Base-by-base conservation (phyloP, 2,329 filamentous ascomycete species). In the Dothideomycetidae sp. region DNA sequence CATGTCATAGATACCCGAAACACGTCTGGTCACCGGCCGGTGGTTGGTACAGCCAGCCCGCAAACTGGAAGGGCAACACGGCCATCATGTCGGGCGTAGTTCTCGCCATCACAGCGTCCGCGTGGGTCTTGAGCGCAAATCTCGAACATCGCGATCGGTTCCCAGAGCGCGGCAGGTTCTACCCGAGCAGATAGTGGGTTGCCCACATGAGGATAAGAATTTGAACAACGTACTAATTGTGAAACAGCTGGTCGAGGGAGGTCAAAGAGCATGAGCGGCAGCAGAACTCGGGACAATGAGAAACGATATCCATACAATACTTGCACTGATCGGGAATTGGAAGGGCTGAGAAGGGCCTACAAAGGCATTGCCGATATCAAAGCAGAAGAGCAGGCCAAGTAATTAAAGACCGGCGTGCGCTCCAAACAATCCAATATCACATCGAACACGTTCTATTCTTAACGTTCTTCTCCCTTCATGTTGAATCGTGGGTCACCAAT, bases 11-110 rank as follows among this genome's bases (percentile, higher is more conserved):
- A 56, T 93, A 93, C 65, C 86, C 85, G 61, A 94, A 93, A 71
- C 88, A 98, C 71, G 84, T 98, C 71, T 98, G 90, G 90, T 96
- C 90, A 55, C 90, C 90, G 44, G 71, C 88, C 48, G 90, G 90
- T 71, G 90, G 90, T 63, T 98, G 90, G 90, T 98, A 98, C 64
- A 67, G 79, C 38, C 88, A 93, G 60, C 90, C 90, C 37, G 69
- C 73, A 49, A 98, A 98, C 71, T 98, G 90, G 90, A 90, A 81
- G 60, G 65, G 67, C 53, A 98, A 98, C 68, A 98, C 90, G 4
- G 70, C 78, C 39, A 68, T 90, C 48, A 75, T 85, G 56, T 72
- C 73, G 42, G 70, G 66, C 33, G 71, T 79, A 39, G 66, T 90
- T 36, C 48, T 78, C 48, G 77, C 80, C 45, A 69, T 92, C 47